Percentiles rank a stretch among this genome's conserved stretches.
Evolutionary conservation across 768 basidiomycete genomes (phyloP).

Genomic region (Suillus variegatus): DNA sequence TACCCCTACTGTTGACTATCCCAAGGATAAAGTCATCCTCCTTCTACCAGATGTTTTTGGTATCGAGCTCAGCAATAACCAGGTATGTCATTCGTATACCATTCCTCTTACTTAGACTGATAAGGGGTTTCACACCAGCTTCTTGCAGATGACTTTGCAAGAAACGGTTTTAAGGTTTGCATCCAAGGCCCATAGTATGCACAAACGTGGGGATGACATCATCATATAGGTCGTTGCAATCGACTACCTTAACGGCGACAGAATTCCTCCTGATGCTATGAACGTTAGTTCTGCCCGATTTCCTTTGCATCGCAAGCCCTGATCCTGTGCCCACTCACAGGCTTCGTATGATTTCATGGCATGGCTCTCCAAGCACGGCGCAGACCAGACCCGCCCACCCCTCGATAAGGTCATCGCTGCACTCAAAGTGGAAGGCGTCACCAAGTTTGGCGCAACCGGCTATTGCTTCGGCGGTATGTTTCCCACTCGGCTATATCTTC

Average conservation of each 20-base stretch:
- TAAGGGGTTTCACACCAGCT: slow-evolving; percentile 19
- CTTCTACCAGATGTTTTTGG: slow-evolving; percentile 58
- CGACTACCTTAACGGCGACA: slow-evolving; percentile 40
- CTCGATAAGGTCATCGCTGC: slow-evolving; percentile 58
- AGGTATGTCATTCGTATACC: slow-evolving; percentile 31
- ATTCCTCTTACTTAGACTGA: neutral
- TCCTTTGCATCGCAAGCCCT: neutral
- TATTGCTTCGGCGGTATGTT: slow-evolving; percentile 69
- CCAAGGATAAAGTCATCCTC: slow-evolving; percentile 57
- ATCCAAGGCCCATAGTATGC: too few relatives aligned
- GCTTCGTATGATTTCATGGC: slow-evolving; percentile 38
- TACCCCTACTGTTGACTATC: slow-evolving; percentile 50
- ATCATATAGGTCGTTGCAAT: slow-evolving; percentile 27
- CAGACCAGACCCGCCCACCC: slow-evolving; percentile 42
- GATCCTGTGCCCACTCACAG: neutral
- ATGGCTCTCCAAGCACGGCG: slow-evolving; percentile 48
- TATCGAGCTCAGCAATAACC: slow-evolving; percentile 44
- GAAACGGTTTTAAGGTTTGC: slow-evolving; percentile 38
- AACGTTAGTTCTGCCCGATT: slow-evolving; percentile 1
- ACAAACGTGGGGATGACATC: neutral
- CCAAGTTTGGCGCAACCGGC: slow-evolving; percentile 57
- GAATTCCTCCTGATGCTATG: slow-evolving; percentile 27
- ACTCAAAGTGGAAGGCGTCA: slow-evolving; percentile 62
- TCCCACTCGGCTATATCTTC: neutral
- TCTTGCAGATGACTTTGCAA: slow-evolving; percentile 38